Percentiles rank a stretch among this genome's conserved stretches.
Conservation (phyloP, 2,329 filamentous ascomycete genomes). For the Monilinia vaccinii-corymbosi region DNA sequence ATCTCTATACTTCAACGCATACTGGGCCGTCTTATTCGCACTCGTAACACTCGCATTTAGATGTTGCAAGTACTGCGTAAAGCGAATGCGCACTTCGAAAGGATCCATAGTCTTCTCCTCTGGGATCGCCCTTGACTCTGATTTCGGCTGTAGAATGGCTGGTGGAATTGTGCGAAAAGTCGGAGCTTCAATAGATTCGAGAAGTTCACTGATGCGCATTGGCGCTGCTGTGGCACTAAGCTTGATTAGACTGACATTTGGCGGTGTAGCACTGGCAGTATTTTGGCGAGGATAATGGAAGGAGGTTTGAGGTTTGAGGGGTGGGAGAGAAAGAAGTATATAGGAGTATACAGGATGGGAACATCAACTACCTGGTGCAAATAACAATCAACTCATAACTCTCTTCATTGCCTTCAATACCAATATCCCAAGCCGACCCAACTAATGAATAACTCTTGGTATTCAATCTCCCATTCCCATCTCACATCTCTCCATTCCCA, state of each 20-base stretch:
- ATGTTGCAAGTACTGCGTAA: slow-evolving; percentile 81
- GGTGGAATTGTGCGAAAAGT: not conserved
- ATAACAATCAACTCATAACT: not conserved
- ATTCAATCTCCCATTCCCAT: not conserved
- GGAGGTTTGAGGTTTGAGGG: not conserved
- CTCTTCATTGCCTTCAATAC: not conserved
- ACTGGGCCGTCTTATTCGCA: slow-evolving; percentile 85
- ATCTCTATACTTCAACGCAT: slow-evolving; percentile 87
- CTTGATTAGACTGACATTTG: not conserved
- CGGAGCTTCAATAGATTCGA: not conserved
- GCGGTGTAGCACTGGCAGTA: not conserved
- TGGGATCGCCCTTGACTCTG: slow-evolving; percentile 1
- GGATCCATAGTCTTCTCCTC: slow-evolving; percentile 45
- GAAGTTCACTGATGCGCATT: not conserved
- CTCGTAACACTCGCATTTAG: slow-evolving; percentile 85
- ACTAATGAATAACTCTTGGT: not conserved
- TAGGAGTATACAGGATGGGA: too few relatives aligned
- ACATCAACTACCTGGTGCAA: not conserved
- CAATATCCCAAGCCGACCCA: not conserved
- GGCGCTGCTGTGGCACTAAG: not conserved
- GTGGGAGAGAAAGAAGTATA: too few relatives aligned
- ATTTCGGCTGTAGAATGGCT: slow-evolving; percentile 1
- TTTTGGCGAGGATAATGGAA: not conserved
- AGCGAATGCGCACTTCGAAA: slow-evolving; percentile 97
- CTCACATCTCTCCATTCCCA: not conserved